Evolutionary conservation across 192 early-diverging fungal species (phyloP), one percentile per base, ranked within the genome.

Genomic region (Coemansia sp.): DNA sequence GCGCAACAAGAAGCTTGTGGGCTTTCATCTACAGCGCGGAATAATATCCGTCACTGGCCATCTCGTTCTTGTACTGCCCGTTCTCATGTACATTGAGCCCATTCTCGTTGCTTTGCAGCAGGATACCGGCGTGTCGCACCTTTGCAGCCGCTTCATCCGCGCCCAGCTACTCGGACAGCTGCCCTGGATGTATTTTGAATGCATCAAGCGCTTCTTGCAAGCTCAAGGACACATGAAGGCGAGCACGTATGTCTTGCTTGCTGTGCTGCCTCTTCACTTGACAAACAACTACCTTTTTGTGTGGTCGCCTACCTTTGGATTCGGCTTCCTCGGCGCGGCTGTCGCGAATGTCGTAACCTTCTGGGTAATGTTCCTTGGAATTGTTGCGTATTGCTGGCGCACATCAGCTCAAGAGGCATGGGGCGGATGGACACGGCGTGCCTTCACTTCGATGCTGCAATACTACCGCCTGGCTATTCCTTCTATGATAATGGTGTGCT

Each of bases 141-240:
- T 94, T 10, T 84, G 91, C 11, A 89, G 86, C 9, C 38, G 79
- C 29, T 98, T 89, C 67, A 56, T 91, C 23, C 67, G 83, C 8
- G 85, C 78, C 40, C 79, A 88, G 34, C 63, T 95, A 23, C 74
- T 89, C 2, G 91, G 93, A 11, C 82, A 89, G 38, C 87, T 89
- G 54, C 91, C 93, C 0, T 83, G 79, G 63, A 66, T 98, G 59
- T 81, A 88, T 11, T 89, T 89, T 82, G 93, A 96, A 63, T 91
- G 89, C 63, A 71, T 93, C 29, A 90, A 93, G 66, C 84, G 91
- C 35, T 96, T 85, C 69, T 73, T 94, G 25, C 91, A 95, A 71
- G 87, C 89, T 0, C 95, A 98, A 79, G 94, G 92, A 54, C 89
- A 89, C 62, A 95, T 98, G 95, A 81, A 89, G 38, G 92, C 92